Evolutionary conservation across 2,329 filamentous ascomycete species (phyloP).

Genomic region (Penicillium sp.): DNA sequence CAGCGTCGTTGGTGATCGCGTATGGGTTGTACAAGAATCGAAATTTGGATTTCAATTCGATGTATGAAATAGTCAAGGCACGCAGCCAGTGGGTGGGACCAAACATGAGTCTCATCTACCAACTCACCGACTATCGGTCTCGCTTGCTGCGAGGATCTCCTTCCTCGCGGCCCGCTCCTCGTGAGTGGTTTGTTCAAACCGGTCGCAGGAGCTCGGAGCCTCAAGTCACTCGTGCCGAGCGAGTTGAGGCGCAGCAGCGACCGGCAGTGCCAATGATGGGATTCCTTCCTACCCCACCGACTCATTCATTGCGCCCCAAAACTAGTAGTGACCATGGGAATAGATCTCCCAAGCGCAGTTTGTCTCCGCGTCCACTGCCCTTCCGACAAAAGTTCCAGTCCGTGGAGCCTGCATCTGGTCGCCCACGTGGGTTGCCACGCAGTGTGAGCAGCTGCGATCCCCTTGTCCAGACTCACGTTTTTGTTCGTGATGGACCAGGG

Average conservation of each 20-base stretch:
- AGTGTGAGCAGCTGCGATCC: constrained; percentile 35
- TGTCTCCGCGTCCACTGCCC: constrained; percentile 47
- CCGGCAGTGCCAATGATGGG: constrained; percentile 32
- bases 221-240: constrained; percentile 34
- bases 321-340: constrained; percentile 33
- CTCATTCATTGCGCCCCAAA: constrained; percentile 33
- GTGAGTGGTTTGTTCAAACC: constrained; percentile 44
- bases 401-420: constrained; percentile 28
- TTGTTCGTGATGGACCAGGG: constrained; percentile 42
- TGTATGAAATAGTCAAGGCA: constrained; percentile 68
- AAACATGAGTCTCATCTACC: constrained; percentile 73
- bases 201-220: constrained; percentile 40
- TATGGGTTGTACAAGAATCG: constrained; percentile 70
- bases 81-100: constrained; percentile 71
- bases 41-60: constrained; percentile 67
- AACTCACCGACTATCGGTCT: constrained; percentile 67
- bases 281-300: constrained; percentile 36
- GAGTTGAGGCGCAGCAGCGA: constrained; percentile 26
- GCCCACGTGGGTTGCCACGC: constrained; percentile 28
- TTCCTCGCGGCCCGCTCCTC: constrained; percentile 38
- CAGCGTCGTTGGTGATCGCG: constrained; percentile 69
- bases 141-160: constrained; percentile 43
- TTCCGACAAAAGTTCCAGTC: constrained; percentile 46
- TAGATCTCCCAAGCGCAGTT: constrained; percentile 40
- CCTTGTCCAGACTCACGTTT: constrained; percentile 45